Conservation (phyloP, 164 flowering plant species). For the Vitis vinifera region ASM3070453v1 NC_081810.1:4002501-4003000, state of each 20-base stretch:
- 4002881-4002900: background rate
- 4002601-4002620: background rate
- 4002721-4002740: conserved; percentile 59
- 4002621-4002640: background rate
- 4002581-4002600: no score
- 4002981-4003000: no score
- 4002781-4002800: conserved; percentile 86
- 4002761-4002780: conserved; percentile 87
- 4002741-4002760: conserved; percentile 65
- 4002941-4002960: no score
- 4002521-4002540: no score
- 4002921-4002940: no score
- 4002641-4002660: background rate
- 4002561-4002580: no score
- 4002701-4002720: conserved; percentile 93
- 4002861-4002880: background rate
- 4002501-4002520: no score
- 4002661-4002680: conserved; percentile 19
- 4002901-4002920: no score
- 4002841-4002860: background rate
- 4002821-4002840: conserved; percentile 10
- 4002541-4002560: no score
- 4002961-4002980: no score
- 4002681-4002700: conserved; percentile 96
- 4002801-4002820: conserved; percentile 90